These are phyloP conservation scores for Fistulinella prunicolor DNA, from an alignment of 768 basidiomycete genomes.

Conservation along the genomic window DNA sequence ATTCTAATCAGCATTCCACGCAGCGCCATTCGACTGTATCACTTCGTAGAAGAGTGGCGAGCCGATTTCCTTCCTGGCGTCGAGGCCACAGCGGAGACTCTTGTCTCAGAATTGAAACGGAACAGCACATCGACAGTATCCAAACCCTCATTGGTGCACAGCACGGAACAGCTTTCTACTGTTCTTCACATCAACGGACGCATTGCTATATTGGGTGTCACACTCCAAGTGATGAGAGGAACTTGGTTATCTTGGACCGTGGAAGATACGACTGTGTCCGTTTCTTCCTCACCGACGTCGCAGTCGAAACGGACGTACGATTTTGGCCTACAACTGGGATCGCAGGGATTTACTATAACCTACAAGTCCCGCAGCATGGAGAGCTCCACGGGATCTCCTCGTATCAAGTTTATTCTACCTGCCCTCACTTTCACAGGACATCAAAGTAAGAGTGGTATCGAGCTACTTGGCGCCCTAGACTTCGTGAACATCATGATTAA, in stretches of 20 bases:
- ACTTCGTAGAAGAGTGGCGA: constrained; percentile 80
- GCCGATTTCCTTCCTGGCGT: constrained; percentile 75
- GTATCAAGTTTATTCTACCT: constrained; percentile 65
- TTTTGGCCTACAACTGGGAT: constrained; percentile 65
- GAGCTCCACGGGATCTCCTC: constrained; percentile 40
- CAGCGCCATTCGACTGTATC: constrained; percentile 75
- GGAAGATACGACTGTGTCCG: constrained; percentile 46
- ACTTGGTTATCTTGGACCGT: constrained; percentile 83
- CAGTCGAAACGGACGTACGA: constrained; percentile 35
- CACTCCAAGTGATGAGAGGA: constrained; percentile 82
- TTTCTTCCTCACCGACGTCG: constrained; percentile 38
- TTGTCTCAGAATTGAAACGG: constrained; percentile 61
- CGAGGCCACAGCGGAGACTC: constrained; percentile 59
- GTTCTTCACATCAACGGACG: constrained; percentile 52
- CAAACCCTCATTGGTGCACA: constrained; percentile 26
- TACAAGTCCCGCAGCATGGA: constrained; percentile 38
- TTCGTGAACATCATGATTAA: constrained; percentile 72
- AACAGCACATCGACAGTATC: constrained; percentile 36
- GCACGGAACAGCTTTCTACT: constrained; percentile 6
- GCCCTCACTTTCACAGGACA: constrained; percentile 62
- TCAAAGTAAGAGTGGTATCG: constrained; percentile 43
- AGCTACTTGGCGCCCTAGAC: constrained; percentile 60
- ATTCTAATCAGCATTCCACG: constrained; percentile 67
- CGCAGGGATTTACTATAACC: constrained; percentile 59
- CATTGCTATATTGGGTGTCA: constrained; percentile 50